A percentile compares a stretch with the other conserved stretches of the same genome.
Evolutionary conservation across 371 early-diverging fungal species (phyloP).

Genomic region (Phascolomyces articulosus): DNA sequence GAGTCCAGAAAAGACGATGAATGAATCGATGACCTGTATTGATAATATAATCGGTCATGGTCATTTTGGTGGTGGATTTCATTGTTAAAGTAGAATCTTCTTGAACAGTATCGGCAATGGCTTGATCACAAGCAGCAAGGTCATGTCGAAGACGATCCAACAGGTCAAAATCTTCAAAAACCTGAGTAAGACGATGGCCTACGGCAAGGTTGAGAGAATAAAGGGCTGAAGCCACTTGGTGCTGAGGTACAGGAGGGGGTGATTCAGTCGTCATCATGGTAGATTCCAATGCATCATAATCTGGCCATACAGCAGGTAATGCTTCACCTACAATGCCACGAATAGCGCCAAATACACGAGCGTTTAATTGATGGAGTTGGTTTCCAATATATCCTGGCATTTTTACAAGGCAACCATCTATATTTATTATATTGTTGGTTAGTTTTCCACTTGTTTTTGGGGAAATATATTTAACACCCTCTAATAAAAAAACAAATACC

Average conservation of each 20-base stretch:
- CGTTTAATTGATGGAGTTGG: constrained; percentile 20
- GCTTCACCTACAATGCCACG: constrained; percentile 7
- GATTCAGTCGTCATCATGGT: constrained; percentile 3
- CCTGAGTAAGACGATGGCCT: constrained; percentile 1
- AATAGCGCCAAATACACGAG: constrained; percentile 10
- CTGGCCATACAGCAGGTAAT: constrained; percentile 18
- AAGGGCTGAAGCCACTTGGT: constrained; percentile 9
- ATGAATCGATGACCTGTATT: constrained; percentile 1
- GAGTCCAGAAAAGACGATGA: background rate
- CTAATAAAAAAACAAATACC: constrained; percentile 1
- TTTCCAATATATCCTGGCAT: constrained; percentile 25
- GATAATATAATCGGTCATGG: background rate
- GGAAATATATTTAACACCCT: too few relatives aligned
- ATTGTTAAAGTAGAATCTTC: background rate
- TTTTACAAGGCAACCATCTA: constrained; percentile 17
- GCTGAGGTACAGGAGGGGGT: constrained; percentile 9
- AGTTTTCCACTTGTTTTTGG: too few relatives aligned
- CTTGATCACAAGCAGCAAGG: constrained; percentile 5
- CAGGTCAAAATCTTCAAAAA: constrained; percentile 13
- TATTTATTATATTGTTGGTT: too few relatives aligned
- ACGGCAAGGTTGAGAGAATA: constrained; percentile 20
- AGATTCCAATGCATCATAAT: constrained; percentile 1
- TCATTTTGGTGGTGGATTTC: background rate
- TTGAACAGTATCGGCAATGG: constrained; percentile 1
- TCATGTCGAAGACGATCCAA: constrained; percentile 13